A percentile compares a stretch with the other conserved stretches of the same genome.
These are phyloP conservation scores for Penicillium sp. DNA, from an alignment of 2,329 filamentous ascomycete genomes.

Conservation along the genomic window DNA sequence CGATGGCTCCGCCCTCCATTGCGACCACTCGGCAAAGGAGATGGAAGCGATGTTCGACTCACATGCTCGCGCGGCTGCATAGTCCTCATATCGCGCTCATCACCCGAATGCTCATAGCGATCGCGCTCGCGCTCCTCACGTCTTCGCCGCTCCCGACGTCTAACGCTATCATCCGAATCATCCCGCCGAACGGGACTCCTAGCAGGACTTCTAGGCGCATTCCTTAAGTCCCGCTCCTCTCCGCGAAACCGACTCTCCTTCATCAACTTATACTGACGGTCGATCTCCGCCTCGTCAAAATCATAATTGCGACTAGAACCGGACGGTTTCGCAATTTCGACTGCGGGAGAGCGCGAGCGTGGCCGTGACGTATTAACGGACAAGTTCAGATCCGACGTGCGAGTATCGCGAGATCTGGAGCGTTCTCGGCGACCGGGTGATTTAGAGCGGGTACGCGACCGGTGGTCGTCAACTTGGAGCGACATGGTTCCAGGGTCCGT, in stretches of 20 bases:
- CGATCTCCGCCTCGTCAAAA: conserved; percentile 21
- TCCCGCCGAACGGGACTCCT: conserved; percentile 20
- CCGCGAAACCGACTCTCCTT: conserved; percentile 14
- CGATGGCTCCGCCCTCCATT: not conserved
- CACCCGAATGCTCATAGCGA: conserved; percentile 28
- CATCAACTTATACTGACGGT: conserved; percentile 22
- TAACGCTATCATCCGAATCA: conserved; percentile 22
- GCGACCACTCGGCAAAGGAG: not conserved
- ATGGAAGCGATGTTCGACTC: conserved; percentile 17
- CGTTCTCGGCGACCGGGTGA: conserved; percentile 45
- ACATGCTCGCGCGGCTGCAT: conserved; percentile 15
- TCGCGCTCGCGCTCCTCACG: conserved; percentile 14
- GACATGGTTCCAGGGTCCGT: conserved; percentile 28
- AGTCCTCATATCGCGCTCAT: conserved; percentile 18
- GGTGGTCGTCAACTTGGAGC: conserved; percentile 42
- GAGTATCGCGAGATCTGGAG: conserved; percentile 45
- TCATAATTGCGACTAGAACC: conserved; percentile 10
- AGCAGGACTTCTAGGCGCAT: conserved; percentile 18
- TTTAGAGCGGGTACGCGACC: conserved; percentile 47
- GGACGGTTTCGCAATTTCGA: conserved; percentile 20
- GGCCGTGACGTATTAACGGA: conserved; percentile 14
- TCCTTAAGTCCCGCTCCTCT: conserved; percentile 5
- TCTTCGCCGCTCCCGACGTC: conserved; percentile 1
- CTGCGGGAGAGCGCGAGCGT: conserved; percentile 29
- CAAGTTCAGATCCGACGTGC: conserved; percentile 7